Evolutionary conservation across 805 yeast species (phyloP).

Genomic region (Lipomyces lipofer): DNA sequence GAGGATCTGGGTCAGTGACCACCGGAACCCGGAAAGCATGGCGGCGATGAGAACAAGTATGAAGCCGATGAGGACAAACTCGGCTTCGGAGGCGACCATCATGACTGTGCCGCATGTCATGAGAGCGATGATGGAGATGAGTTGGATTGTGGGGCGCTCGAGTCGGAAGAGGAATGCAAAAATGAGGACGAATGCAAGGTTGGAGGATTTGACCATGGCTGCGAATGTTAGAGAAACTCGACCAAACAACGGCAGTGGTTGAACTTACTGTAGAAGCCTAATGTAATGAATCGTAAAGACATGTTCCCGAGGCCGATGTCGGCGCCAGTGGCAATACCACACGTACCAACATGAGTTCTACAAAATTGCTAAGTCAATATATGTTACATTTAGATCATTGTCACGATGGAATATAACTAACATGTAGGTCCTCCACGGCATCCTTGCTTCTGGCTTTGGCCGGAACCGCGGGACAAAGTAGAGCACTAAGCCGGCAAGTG

Average conservation of each 20-base stretch:
- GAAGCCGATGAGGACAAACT: constrained; percentile 56
- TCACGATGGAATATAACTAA: neutral
- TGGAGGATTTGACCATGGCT: constrained; percentile 80
- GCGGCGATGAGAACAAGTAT: constrained; percentile 74
- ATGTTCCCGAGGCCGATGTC: constrained; percentile 93
- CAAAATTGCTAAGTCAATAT: constrained; percentile 43
- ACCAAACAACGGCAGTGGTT: no score
- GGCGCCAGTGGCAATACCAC: constrained; percentile 84
- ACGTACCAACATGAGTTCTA: constrained; percentile 65
- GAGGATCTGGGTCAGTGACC: constrained; percentile 91
- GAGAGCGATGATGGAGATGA: constrained; percentile 66
- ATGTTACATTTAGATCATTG: constrained; percentile 12
- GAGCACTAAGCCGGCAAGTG: constrained; percentile 52
- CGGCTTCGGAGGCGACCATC: constrained; percentile 61
- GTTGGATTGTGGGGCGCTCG: constrained; percentile 69
- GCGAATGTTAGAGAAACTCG: no score
- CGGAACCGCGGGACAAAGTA: constrained; percentile 51
- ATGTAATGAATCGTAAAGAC: constrained; percentile 73
- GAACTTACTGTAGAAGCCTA: constrained; percentile 71
- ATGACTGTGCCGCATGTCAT: constrained; percentile 84
- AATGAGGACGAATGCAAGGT: constrained; percentile 81
- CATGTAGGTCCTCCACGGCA: constrained; percentile 28
- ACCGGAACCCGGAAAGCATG: constrained; percentile 82
- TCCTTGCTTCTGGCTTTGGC: constrained; percentile 36
- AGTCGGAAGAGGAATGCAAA: constrained; percentile 82